phyloP scores from a whole-genome alignment of 169 alveolate genomes.

The Plasmodium vivax region DNA sequence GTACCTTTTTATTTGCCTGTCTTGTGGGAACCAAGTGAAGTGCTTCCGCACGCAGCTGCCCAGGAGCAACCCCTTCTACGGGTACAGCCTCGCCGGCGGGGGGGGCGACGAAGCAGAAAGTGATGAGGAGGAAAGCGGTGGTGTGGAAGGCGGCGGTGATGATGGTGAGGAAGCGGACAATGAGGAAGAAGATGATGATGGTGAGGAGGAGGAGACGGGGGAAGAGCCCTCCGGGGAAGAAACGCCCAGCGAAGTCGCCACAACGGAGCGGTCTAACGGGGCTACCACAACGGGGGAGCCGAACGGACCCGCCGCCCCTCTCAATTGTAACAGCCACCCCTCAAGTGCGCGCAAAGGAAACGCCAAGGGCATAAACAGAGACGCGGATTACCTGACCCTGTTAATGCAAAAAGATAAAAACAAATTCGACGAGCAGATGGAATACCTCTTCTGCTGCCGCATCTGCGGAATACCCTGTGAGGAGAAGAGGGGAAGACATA shows the following conservation, averaged over 20 bases:
- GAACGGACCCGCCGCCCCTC: too few relatives aligned
- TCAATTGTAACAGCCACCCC: too few relatives aligned
- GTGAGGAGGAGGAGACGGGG: not conserved
- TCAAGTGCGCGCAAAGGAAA: not conserved
- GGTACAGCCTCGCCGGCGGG: not conserved
- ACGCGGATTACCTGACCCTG: conserved; percentile 4
- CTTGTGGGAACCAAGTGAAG: conserved; percentile 81
- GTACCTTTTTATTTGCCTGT: conserved; percentile 80
- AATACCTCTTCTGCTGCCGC: conserved; percentile 39
- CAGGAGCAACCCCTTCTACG: conserved; percentile 78
- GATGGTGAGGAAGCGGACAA: not conserved
- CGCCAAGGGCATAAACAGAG: not conserved
- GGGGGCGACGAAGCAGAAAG: not conserved
- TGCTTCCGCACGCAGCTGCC: conserved; percentile 86
- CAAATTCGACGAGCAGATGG: not conserved
- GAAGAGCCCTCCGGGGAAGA: not conserved
- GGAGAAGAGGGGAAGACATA: not conserved
- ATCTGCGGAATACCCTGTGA: conserved; percentile 45
- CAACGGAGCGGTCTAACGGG: not conserved
- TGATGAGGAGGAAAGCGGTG: too few relatives aligned
- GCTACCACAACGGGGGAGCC: not conserved
- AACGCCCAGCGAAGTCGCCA: not conserved
- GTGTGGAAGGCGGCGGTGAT: too few relatives aligned
- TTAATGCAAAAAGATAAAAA: not conserved
- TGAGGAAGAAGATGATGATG: not conserved